Evolutionary conservation across 2,329 filamentous ascomycete species (phyloP).

Genomic region (Cadophora luteo-olivacea): DNA sequence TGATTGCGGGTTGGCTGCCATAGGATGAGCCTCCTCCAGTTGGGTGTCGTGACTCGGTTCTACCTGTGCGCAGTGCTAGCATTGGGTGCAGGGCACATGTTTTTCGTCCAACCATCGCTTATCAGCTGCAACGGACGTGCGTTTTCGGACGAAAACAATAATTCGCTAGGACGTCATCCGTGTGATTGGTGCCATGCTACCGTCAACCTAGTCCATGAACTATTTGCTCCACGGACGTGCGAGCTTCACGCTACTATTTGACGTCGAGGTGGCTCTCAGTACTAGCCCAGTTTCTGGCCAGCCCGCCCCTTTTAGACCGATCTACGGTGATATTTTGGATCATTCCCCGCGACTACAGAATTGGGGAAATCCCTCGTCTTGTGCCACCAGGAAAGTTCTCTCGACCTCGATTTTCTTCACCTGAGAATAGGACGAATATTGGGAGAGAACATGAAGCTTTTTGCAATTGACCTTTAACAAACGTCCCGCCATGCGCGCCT

Average conservation of each 20-base stretch:
- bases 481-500: not conserved
- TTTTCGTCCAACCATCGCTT: slow-evolving; percentile 16
- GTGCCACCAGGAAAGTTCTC: not conserved
- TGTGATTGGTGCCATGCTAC: not conserved
- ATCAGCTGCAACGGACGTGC: slow-evolving; percentile 6
- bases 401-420: not conserved
- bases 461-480: not conserved
- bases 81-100: slow-evolving; percentile 4
- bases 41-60: slow-evolving; percentile 1
- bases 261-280: slow-evolving; percentile 4
- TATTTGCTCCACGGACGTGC: not conserved
- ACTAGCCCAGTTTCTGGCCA: not conserved
- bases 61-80: slow-evolving; percentile 2
- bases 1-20: slow-evolving; percentile 12
- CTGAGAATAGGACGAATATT: not conserved
- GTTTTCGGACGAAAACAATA: slow-evolving; percentile 16
- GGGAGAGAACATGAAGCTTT: not conserved
- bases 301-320: slow-evolving; percentile 1
- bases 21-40: slow-evolving; percentile 1
- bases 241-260: slow-evolving; percentile 13
- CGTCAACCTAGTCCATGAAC: slow-evolving; percentile 1
- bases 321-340: slow-evolving; percentile 12
- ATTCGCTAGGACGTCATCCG: not conserved
- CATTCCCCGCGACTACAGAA: slow-evolving; percentile 3
- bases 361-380: slow-evolving; percentile 5